These are phyloP conservation scores for Daldinia caldariorum DNA, from an alignment of 495 filamentous ascomycete species.

Conservation along the genomic window DNA sequence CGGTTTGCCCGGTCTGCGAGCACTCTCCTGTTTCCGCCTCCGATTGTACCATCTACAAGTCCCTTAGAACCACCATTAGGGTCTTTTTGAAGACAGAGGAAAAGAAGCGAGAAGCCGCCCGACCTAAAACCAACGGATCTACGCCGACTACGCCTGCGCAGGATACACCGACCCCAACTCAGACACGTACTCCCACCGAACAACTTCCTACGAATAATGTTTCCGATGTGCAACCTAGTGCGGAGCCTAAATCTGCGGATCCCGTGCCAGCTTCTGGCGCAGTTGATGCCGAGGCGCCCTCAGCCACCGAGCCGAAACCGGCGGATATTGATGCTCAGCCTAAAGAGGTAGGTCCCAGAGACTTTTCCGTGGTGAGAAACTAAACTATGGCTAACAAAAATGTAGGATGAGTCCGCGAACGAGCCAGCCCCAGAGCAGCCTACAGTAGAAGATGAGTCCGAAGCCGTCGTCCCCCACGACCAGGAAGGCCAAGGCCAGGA, in stretches of 20 bases:
- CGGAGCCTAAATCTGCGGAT: constrained; percentile 23
- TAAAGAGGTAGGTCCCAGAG: constrained; percentile 27
- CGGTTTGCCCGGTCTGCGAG: constrained; percentile 90
- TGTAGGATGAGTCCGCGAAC: constrained; percentile 19
- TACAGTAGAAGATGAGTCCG: constrained; percentile 29
- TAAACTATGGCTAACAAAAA: constrained; percentile 12
- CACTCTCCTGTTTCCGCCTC: constrained; percentile 85
- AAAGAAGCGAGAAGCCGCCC: constrained; percentile 75
- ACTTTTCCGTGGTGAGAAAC: not conserved
- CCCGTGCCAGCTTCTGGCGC: constrained; percentile 5
- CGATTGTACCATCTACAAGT: constrained; percentile 88
- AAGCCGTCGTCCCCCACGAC: constrained; percentile 33
- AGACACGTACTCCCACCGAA: constrained; percentile 38
- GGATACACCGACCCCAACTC: constrained; percentile 43
- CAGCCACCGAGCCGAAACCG: constrained; percentile 10
- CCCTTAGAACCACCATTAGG: constrained; percentile 84
- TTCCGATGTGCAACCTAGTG: constrained; percentile 21
- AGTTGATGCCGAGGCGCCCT: constrained; percentile 29
- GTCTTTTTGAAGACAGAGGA: constrained; percentile 88
- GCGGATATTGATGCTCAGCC: constrained; percentile 21
- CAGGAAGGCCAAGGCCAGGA: constrained; percentile 46
- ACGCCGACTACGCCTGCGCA: constrained; percentile 58
- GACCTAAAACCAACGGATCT: constrained; percentile 63
- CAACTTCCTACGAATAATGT: constrained; percentile 27
- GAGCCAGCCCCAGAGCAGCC: constrained; percentile 41